Evolutionary conservation across 1,139 yeast species (phyloP), one percentile per base, ranked within the genome.

Genomic region (Kurtzmaniella quercitrusa): DNA sequence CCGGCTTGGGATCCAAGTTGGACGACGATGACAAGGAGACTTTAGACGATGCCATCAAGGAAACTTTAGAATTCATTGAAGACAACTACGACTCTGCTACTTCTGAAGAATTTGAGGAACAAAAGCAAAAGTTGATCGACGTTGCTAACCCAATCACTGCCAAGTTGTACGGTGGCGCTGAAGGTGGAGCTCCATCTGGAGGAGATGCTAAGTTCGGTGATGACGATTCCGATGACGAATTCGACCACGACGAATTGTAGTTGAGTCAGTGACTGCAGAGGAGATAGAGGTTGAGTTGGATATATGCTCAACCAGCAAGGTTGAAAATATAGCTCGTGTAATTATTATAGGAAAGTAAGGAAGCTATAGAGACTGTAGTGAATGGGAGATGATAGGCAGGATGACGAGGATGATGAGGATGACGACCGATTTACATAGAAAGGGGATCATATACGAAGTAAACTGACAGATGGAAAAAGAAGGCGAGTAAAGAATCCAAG

Each of bases 1-100:
- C 75, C 50, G 82, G 82, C 38, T 75, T 86, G 54, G 91, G 87
- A 46, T 79, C 81, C 51, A 85, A 87, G 73, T 73, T 91, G 59
- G 89, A 81, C 47, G 96, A 85, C 57, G 96, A 89, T 51, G 98
- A 93, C 70, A 88, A 86, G 74, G 96, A 89, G 71, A 77, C 95
- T 53, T 74, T 93, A 59, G 74, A 78, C 56, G 98, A 91, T 58
- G 96, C 97, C 50, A 73, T 89, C 57, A 82, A 83, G 66, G 98
- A 93, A 65, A 80, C 90, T 44, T 69, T 85, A 54, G 96, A 86
- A 67, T 93, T 94, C 82, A 73, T 93, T 56, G 90, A 84, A 57
- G 97, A 91, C 62, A 88, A 87, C 70, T 85, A 81, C 59, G 94
- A 87, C 47, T 68, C 83, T 48, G 98, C 97, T 40, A 79, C 95